A percentile compares a stretch with the other conserved stretches of the same genome.
Evolutionary conservation across 768 basidiomycete species (phyloP).

Genomic region (Coprinopsis cinerea): DNA sequence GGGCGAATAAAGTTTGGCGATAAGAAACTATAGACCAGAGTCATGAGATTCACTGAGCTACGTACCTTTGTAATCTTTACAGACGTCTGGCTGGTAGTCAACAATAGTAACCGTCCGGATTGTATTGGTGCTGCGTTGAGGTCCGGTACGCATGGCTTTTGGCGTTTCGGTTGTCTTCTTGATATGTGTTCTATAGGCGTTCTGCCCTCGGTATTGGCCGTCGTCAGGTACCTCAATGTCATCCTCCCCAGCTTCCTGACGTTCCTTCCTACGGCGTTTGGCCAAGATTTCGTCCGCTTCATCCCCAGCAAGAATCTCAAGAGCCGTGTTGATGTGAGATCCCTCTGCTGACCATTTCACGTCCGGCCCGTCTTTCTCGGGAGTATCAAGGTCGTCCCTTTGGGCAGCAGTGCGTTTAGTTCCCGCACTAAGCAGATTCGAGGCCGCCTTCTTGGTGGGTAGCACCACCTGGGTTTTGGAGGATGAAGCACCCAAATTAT

Average conservation of each 20-base stretch:
- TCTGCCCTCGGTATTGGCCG: constrained; percentile 82
- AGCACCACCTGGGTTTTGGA: constrained; percentile 70
- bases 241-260: constrained; percentile 42
- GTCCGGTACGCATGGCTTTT: constrained; percentile 83
- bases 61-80: constrained; percentile 98
- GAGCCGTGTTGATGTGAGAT: constrained; percentile 66
- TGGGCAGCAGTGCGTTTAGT: constrained; percentile 48
- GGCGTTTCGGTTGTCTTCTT: constrained; percentile 80
- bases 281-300: constrained; percentile 73
- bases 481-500: constrained; percentile 24
- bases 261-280: constrained; percentile 58
- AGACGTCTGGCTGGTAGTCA: constrained; percentile 98
- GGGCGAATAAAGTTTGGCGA: constrained; percentile 8
- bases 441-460: constrained; percentile 60
- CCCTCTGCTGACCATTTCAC: constrained; percentile 75
- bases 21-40: constrained; percentile 2
- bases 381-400: constrained; percentile 56
- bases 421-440: constrained; percentile 62
- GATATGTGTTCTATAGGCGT: constrained; percentile 73
- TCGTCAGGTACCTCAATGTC: constrained; percentile 68
- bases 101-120: constrained; percentile 92
- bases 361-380: constrained; percentile 58
- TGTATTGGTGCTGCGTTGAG: constrained; percentile 69
- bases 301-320: constrained; percentile 79
- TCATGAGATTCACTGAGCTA: constrained; percentile 16